Evolutionary conservation across 345 rosid species (phyloP).

Genomic region (Camelina sativa): DNA sequence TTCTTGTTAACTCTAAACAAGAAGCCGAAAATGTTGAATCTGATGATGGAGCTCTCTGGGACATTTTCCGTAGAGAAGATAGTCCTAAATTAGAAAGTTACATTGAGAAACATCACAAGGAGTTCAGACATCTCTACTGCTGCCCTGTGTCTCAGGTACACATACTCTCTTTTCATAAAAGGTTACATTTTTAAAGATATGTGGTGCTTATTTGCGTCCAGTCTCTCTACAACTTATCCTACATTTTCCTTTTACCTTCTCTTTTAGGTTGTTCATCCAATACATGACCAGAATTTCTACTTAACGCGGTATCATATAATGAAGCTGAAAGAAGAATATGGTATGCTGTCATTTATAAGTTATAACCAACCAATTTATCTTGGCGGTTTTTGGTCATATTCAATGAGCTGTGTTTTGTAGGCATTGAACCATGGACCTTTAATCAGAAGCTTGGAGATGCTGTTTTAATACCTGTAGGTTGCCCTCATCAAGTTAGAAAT

Average conservation of each 20-base stretch:
- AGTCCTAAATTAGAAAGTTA: constrained; percentile 66
- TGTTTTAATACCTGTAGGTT: constrained; percentile 44
- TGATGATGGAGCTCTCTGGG: constrained; percentile 79
- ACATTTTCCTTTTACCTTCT: constrained; percentile 11
- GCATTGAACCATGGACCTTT: constrained; percentile 48
- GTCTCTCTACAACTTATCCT: not conserved
- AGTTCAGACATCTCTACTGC: constrained; percentile 72
- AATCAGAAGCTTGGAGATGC: constrained; percentile 47
- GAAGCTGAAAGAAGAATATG: constrained; percentile 80
- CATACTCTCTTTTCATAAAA: not conserved
- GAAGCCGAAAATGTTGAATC: constrained; percentile 9
- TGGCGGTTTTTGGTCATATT: not conserved
- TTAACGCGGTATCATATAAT: constrained; percentile 60
- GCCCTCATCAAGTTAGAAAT: constrained; percentile 50
- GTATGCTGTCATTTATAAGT: constrained; percentile 35
- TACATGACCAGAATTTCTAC: constrained; percentile 76
- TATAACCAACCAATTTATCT: not conserved
- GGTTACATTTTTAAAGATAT: not conserved
- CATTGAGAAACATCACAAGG: constrained; percentile 64
- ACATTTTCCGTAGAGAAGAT: constrained; percentile 77
- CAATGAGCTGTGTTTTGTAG: constrained; percentile 23
- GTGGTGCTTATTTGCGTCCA: not conserved
- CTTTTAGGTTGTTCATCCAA: constrained; percentile 67
- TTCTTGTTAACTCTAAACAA: constrained; percentile 2
- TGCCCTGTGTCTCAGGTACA: constrained; percentile 60